Base-by-base conservation (phyloP, 441 rosid species). In the Adansonia gregorii region DNA sequence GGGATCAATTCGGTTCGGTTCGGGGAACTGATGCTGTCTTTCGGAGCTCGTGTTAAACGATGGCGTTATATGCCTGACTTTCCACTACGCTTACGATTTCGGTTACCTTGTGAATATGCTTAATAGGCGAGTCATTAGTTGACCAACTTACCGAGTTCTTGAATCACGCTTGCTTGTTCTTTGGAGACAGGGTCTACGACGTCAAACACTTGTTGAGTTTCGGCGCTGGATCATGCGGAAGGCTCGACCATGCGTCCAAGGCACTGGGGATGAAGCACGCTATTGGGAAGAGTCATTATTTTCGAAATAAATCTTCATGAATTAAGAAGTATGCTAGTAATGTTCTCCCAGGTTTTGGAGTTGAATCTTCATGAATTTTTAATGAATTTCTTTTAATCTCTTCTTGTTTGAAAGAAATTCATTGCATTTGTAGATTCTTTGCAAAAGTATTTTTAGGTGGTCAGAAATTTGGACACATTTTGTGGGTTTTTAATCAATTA, bases 31-130 rank as follows among this genome's bases (percentile, higher is more conserved):
- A 76, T 89, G 85, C 86, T 91, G 84, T 86, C 92, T 0, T 24
- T 88, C 92, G 0, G 93, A 93, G 8, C 85, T 91, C 64, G 90
- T 91, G 45, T 81, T 90, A 69, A 86, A 87, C 79, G 81, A 80
- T 3, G 48, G 64, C 1, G 90, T 91, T 58, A 89, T 85, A 60
- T 91, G 95, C 93, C 88, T 91, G 9, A 84, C 93, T 10, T 91
- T 91, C 75, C 95, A 91, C 54, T 82, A 93, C 84, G 89, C 91
- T 20, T 89, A 89, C 35, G 95, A 91, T 83, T 91, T 89, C 10
- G 95, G 95, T 17, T 89, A 89, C 83, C 73, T 91, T 24, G 89
- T 91, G 56, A 89, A 91, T 0, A 71, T 81, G 85, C 15, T 81
- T 88, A 81, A 91, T 88, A 8, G 88, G 80, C 48, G 67, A 76